Base-by-base conservation (phyloP, 208 protist genomes). In the Angomonas deanei region DNA sequence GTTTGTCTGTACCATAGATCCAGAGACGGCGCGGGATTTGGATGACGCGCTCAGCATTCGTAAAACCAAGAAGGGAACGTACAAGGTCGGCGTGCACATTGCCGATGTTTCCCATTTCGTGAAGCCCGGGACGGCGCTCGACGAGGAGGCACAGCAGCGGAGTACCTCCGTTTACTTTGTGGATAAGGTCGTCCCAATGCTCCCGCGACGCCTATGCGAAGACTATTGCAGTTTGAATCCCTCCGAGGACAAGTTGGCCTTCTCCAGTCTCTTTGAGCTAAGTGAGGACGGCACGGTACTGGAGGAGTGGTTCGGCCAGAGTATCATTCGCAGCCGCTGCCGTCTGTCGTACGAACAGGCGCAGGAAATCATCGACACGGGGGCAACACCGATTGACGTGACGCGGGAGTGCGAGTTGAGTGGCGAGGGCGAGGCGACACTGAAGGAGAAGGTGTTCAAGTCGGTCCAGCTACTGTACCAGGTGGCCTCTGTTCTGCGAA, bases 51-150 rank as follows among this genome's bases (percentile, higher is more conserved):
- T 97, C 6, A 93, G 86, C 54, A 92, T 92, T 13, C 69, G 65
- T 3, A 49, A 61, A 0, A 66, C 55, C 1, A 24, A 54, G 36
- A 30, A 33, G 42, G 73, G 85, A 36, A 64, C 73, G 34, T 94
- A 88, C 62, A 87, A 89, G 65, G 82, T 98, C 48, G 93, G 93
- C 10, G 92, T 98, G n/a, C 93, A 98, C 76, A 98, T 98, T 64
- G 95, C 95, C 0, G 95, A 98, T 69, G 95, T 98, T 1, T 86
- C 92, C 11, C 71, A 82, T 57, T 97, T 97, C 80, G 92, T 97
- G 38, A 52, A 68, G 46, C 72, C 72, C 1, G 69, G 72, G 27
- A 85, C 76, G 0, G 46, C 86, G 11, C 63, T 97, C 0, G 95
- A 98, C 64, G 74, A 86, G 46, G 95, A 98, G 71, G 95, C 93